Evolutionary conservation across 352 stramenopile genomes (phyloP), one percentile per base, ranked within the genome.

Genomic region (Phytophthora agathidicida): DNA sequence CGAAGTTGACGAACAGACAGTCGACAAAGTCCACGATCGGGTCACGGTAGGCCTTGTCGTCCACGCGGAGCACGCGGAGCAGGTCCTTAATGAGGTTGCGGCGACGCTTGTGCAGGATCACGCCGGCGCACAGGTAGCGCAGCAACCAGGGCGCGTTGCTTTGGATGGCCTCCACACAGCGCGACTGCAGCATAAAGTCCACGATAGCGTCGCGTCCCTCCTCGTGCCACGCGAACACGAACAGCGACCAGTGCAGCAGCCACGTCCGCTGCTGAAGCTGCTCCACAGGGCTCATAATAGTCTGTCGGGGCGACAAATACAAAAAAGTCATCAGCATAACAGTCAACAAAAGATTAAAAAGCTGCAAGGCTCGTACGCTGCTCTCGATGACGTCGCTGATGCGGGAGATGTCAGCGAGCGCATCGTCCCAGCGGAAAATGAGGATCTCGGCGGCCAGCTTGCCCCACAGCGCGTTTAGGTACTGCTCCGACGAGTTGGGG

Each of bases 181-280:
- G 83, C 47, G 81, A 80, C 54, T 94, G 90, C 32, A 98, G 86
- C 79, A 99, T 99, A 10, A 99, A 95, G 67, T 99, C 96, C 10
- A 99, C 94, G 50, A 99, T 97, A 53, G 89, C 89, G 65, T 99
- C 96, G 42, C 97, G 80, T 42, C 96, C 96, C 63, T 98, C 91
- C 70, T 95, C 83, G 65, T 96, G 83, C 82, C 88, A 94, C 47
- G 83, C 82, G 57, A 96, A 96, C 41, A 96, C 96, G 75, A 99
- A 99, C 17, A 99, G 81, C 53, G 89, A 93, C 97, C 97, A 99
- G 81, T 99, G 97, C 35, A 99, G 81, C 23, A 99, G 79, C 97
- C 97, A 99, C 38, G 93, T 98, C 60, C 97, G 90, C 80, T 99
- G 94, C 78, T 99, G 91, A 14, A 99, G 88, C 68, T 97, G 91